phyloP scores from a whole-genome alignment of 2,329 filamentous ascomycete species.

The Colletotrichum abscissum region DNA sequence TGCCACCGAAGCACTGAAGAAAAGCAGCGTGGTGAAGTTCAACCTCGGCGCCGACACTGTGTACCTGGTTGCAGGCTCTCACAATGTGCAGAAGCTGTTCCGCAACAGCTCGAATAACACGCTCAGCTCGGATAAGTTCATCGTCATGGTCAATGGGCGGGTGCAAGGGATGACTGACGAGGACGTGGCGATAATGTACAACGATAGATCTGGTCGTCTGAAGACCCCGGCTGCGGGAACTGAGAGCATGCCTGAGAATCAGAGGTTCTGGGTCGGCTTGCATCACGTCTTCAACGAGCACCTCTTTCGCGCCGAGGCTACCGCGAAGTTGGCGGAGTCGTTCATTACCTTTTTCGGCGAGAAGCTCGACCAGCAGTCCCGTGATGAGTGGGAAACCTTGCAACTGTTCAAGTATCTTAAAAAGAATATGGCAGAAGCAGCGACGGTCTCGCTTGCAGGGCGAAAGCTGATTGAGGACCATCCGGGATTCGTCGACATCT shows the following conservation, averaged over 20 bases:
- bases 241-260: constrained; percentile 25
- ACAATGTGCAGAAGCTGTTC: constrained; percentile 32
- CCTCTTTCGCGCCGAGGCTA: not conserved
- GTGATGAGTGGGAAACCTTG: constrained; percentile 35
- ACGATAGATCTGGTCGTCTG: constrained; percentile 35
- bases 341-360: constrained; percentile 34
- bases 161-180: constrained; percentile 20
- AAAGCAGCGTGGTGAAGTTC: constrained; percentile 19
- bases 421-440: constrained; percentile 37
- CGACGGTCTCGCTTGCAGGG: constrained; percentile 39
- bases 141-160: constrained; percentile 15
- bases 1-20: not conserved
- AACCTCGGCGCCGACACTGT: constrained; percentile 22
- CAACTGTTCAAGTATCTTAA: constrained; percentile 37
- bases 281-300: constrained; percentile 37
- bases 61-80: constrained; percentile 24
- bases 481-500: constrained; percentile 39
- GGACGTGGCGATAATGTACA: constrained; percentile 26
- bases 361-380: constrained; percentile 25
- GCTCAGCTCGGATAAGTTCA: constrained; percentile 34
- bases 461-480: constrained; percentile 39
- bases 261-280: constrained; percentile 40
- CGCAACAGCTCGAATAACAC: constrained; percentile 10
- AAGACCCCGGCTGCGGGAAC: constrained; percentile 33
- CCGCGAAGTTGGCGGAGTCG: constrained; percentile 7